Evolutionary conservation across 75 land plant genomes (phyloP).

Genomic region (Pinus taeda): DNA sequence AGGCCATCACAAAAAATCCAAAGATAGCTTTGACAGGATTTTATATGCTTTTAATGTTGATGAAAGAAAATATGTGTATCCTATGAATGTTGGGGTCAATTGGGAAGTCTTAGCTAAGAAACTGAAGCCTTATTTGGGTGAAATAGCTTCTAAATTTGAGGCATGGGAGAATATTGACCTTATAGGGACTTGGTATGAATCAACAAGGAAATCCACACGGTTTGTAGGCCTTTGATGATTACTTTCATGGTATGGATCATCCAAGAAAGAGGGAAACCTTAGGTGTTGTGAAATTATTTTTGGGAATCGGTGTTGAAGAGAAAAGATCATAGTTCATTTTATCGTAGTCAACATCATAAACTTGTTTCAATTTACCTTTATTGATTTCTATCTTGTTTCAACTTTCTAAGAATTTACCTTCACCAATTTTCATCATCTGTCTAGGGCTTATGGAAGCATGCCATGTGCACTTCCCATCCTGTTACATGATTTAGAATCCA

Average conservation of each 20-base stretch:
- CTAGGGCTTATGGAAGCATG: too few species aligned
- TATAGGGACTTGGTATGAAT: slow-evolving; percentile 49
- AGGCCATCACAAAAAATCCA: slow-evolving; percentile 69
- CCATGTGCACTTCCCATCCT: too few species aligned
- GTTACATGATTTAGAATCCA: too few species aligned
- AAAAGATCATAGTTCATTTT: slow-evolving; percentile 23
- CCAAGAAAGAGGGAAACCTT: slow-evolving; percentile 27
- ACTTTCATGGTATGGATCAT: slow-evolving; percentile 6
- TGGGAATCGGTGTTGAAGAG: slow-evolving; percentile 74
- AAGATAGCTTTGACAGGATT: slow-evolving; percentile 95
- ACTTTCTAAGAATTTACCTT: background rate
- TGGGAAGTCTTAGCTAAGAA: slow-evolving; percentile 78
- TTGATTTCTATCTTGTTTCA: background rate
- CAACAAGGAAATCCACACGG: slow-evolving; percentile 49
- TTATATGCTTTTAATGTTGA: slow-evolving; percentile 94
- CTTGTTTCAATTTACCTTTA: background rate
- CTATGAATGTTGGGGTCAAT: slow-evolving; percentile 96
- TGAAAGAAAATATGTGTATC: slow-evolving; percentile 97
- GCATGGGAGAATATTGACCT: background rate
- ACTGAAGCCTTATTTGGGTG: slow-evolving; percentile 34
- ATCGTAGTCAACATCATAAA: background rate
- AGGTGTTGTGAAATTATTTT: slow-evolving; percentile 71
- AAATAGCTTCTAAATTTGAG: slow-evolving; percentile 16
- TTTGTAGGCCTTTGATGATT: slow-evolving; percentile 5
- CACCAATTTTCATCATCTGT: too few species aligned